Conservation (phyloP, 1,139 yeast species). For the Pichia sp. region DNA sequence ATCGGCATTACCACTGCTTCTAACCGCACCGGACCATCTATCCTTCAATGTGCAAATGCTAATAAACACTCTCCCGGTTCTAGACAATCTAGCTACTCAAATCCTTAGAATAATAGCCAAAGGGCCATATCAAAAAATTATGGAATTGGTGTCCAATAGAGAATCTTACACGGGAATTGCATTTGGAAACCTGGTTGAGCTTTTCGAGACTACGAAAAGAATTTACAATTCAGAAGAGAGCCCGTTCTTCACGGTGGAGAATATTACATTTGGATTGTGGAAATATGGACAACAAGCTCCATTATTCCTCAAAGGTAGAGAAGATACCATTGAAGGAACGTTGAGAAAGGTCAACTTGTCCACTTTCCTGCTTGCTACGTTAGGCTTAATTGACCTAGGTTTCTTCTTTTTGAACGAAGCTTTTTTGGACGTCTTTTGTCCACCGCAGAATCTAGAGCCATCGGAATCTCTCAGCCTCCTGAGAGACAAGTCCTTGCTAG, state of each 20-base stretch:
- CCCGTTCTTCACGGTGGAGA: constrained; percentile 61
- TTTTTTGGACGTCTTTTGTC: constrained; percentile 80
- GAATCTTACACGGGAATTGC: constrained; percentile 70
- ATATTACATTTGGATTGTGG: constrained; percentile 54
- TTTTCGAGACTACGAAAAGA: constrained; percentile 69
- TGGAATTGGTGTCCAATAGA: constrained; percentile 67
- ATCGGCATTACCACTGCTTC: constrained; percentile 54
- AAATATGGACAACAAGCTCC: constrained; percentile 62
- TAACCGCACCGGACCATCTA: constrained; percentile 51
- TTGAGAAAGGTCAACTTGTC: constrained; percentile 82
- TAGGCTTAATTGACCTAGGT: constrained; percentile 83
- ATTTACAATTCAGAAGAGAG: constrained; percentile 57
- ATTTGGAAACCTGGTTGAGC: constrained; percentile 63
- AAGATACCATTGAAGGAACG: constrained; percentile 63
- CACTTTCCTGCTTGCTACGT: constrained; percentile 77
- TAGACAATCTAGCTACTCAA: constrained; percentile 74
- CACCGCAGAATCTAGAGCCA: constrained; percentile 41
- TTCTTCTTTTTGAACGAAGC: constrained; percentile 80
- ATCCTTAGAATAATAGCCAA: constrained; percentile 62
- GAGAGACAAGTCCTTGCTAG: constrained; percentile 15
- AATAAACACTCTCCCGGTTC: constrained; percentile 62
- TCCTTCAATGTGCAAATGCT: constrained; percentile 60
- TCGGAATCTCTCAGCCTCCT: constrained; percentile 31
- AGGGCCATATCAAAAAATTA: constrained; percentile 68
- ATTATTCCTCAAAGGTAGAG: constrained; percentile 51